phyloP scores from a whole-genome alignment of 192 early-diverging fungal species.

The Backusella tarrabulga region DNA sequence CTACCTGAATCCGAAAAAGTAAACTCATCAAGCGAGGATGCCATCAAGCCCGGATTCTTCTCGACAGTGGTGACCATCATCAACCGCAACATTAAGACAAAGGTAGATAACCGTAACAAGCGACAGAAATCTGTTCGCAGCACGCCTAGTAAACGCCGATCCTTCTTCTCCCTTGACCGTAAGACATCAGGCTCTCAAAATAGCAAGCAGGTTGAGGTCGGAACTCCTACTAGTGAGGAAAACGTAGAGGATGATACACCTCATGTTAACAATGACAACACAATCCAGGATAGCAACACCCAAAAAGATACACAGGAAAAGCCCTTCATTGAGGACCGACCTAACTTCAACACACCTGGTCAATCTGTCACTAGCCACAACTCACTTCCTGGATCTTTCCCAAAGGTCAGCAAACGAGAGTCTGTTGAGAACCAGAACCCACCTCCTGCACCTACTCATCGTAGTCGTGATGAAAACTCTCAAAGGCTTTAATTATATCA shows the following conservation, averaged over 20 bases:
- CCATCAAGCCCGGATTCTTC: constrained; percentile 14
- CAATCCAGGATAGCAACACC: background rate
- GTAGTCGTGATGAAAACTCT: background rate
- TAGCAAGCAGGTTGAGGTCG: background rate
- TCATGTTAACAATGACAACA: background rate
- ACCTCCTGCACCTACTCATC: background rate
- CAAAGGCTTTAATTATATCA: background rate
- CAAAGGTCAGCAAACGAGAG: background rate
- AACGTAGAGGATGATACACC: background rate
- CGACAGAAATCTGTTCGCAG: background rate
- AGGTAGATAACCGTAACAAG: constrained; percentile 4
- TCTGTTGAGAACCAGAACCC: background rate
- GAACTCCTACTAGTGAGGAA: background rate
- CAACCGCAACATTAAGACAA: constrained; percentile 10
- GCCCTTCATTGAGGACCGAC: background rate
- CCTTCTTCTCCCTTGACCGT: background rate
- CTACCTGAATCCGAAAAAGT: background rate
- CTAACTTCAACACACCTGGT: background rate
- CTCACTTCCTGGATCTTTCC: background rate
- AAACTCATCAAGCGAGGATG: background rate
- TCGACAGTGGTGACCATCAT: constrained; percentile 6
- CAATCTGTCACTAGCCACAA: background rate
- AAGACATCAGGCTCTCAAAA: background rate
- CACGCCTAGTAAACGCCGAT: background rate
- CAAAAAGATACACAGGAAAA: background rate